Base-by-base conservation (phyloP, 371 early-diverging fungal genomes). In the Apophysomyces ossiformis region DNA sequence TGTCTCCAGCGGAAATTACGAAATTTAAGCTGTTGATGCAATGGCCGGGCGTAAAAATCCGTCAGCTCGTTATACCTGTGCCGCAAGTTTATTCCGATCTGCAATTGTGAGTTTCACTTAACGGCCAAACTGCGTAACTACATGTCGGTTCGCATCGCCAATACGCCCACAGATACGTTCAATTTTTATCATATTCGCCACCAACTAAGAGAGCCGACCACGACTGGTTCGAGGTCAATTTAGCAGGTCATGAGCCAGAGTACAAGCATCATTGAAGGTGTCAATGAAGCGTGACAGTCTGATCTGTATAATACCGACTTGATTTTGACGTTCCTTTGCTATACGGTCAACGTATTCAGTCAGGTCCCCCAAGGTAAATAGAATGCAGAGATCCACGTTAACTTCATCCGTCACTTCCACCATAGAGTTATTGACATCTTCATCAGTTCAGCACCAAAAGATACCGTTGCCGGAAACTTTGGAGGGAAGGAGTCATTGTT, bases 201-300 rank as follows among this genome's bases (percentile, higher is more conserved):
- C 12, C 46, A 45, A 13, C 13, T 45, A n/a, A 7, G 16, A 0
- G 16, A 45, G 8, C 12, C 2, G 16, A 12, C 16, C 46, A 16
- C 16, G 46, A 18, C 13, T 13, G 13, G 1, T 45, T 7, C 46
- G 46, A 45, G n/a, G 8, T 45, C 0, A 18, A 45, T 45, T 7
- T 1, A 45, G 8, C 16, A 16, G 13, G 2, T 45, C 2, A 13
- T 45, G 46, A 45, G 16, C 46, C 46, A 45, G 46, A 13, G 46
- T 18, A 6, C 46, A 45, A 45, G 46, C 16, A n/a, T 45, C 46
- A 45, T 45, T 45, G 46, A 45, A 45, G 13, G 46, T 45, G 46
- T 45, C 16, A 45, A 6, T 1, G 0, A 16, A 13, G 13, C 12
- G 12, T 12, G 15, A 43, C 2, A 43, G 4, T 12, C 43, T 43